Evolutionary conservation across 2,329 filamentous ascomycete species (phyloP).

Genomic region (Cadophora luteo-olivacea): DNA sequence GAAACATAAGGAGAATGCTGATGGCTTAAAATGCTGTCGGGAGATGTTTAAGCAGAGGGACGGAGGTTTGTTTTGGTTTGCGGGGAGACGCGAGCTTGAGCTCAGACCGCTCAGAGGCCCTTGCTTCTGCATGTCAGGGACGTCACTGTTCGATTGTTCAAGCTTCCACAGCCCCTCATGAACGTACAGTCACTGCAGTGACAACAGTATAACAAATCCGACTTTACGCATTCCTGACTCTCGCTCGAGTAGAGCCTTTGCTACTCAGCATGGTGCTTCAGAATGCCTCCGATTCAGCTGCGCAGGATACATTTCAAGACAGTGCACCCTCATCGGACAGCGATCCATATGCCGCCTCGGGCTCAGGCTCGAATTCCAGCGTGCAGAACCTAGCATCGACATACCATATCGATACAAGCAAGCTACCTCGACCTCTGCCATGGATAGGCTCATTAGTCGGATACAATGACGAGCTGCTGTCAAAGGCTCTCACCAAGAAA

Average conservation of each 20-base stretch:
- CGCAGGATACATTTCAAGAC: conserved; percentile 33
- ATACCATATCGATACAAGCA: conserved; percentile 31
- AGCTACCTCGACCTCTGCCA: conserved; percentile 39
- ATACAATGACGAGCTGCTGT: conserved; percentile 29
- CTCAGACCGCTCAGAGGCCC: conserved; percentile 7
- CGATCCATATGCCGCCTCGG: conserved; percentile 37
- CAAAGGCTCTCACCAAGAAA: conserved; percentile 16
- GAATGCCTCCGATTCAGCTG: conserved; percentile 31
- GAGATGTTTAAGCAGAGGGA: not conserved
- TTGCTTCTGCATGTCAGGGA: conserved; percentile 20
- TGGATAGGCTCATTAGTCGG: conserved; percentile 37
- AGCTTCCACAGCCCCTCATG: conserved; percentile 5
- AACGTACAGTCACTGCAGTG: not conserved
- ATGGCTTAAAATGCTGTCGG: not conserved
- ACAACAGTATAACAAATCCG: not conserved
- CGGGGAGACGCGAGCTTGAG: conserved; percentile 3
- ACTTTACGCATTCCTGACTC: not conserved
- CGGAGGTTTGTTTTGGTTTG: not conserved
- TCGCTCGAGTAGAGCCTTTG: conserved; percentile 7
- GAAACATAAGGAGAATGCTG: not conserved
- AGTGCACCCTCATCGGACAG: conserved; percentile 37
- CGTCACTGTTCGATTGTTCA: conserved; percentile 28
- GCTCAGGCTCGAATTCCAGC: conserved; percentile 10
- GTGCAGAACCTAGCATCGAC: not conserved
- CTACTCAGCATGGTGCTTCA: conserved; percentile 38